Evolutionary conservation across 2,329 filamentous ascomycete species (phyloP), one percentile per base, ranked within the genome.

Genomic region (Dichotomopilus funicola): DNA sequence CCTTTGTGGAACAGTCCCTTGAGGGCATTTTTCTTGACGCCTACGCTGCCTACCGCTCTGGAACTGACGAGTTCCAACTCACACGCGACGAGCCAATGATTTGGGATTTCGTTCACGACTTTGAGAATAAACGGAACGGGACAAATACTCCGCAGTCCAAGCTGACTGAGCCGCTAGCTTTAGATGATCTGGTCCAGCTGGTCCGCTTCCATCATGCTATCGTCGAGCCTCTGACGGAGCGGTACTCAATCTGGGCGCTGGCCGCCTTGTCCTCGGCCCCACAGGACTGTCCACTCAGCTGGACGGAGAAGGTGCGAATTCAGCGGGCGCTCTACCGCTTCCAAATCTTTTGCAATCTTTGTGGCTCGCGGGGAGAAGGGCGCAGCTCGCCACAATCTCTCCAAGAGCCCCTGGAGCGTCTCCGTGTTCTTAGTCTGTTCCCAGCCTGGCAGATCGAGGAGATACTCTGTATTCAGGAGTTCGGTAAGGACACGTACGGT

Each of bases 201-300:
- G 31, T 48, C 27, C 57, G 48, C 31, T 60, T 60, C 51, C 55
- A 61, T 27, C 31, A 12, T 27, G 49, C 43, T 7, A 35, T 58
- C 11, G 38, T 58, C 47, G 58, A 61, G n/a, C 51, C 53, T n/a
- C 51, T 61, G 1, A 54, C 57, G 13, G 55, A 60, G 13, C 48
- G 49, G 33, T 61, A 56, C 13, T 45, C 55, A 7, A 19, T 10
- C 13, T 61, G 57, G 59, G 58, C 59, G n/a, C 7, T 59, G 19
- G 46, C 46, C 10, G 38, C 49, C 12, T n/a, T 60, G 33, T 42
- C 53, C 5, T 52, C 42, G 3, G 41, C 51, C 4, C 19, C 51
- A n/a, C n/a, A 43, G 10, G 10, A 13, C 9, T 7, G 37, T 3
- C 52, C 52, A 4, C 52, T 54, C 31, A 54, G 52, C 19, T 3